Base-by-base conservation (phyloP, 176 grass and related monocot species). In the Bromus sterilis region DNA sequence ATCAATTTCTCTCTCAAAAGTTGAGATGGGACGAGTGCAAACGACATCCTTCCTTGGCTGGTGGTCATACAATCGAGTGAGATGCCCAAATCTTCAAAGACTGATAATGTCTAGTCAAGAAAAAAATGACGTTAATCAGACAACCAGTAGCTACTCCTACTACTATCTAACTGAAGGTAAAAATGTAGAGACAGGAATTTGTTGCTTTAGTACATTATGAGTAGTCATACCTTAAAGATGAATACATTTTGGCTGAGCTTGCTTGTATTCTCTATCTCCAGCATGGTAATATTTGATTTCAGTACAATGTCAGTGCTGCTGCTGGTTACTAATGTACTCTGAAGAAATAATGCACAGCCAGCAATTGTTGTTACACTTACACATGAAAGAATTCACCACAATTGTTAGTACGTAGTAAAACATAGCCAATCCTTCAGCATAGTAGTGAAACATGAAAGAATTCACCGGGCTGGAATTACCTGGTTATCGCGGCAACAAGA, bases 251-350 rank as follows among this genome's bases (percentile, higher is more conserved):
- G 93, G 13, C 90, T 90, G 9, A 95, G 93, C 93, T 88, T 92
- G 44, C 90, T 49, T 79, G 85, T 92, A 72, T 87, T 95, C 51
- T 86, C 87, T 83, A 95, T 92, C 83, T 95, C 93, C 75, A 95
- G 79, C 93, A 92, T 95, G 16, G 93, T 92, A 74, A 95, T 87
- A 84, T 95, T 92, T 78, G 93, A 92, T 88, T 95, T 95, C 87
- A 95, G 56, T 29, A 95, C 93, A 49, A 95, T 95, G 56, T 41
- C 39, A 41, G 10, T 3, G 39, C 39, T 41, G 39, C 39, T 41
- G 41, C 87, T 95, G 48, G 93, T 95, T 43, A 95, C 77, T 75
- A 92, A 41, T 41, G 11, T 74, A 78, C 76, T 86, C 93, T 95
- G 93, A 46, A 75, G 68, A 71, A n/a, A n/a, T n/a, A n/a, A n/a